Evolutionary conservation across 306 rosid species (phyloP), one percentile per base, ranked within the genome.

Genomic region (Glycine soja): DNA sequence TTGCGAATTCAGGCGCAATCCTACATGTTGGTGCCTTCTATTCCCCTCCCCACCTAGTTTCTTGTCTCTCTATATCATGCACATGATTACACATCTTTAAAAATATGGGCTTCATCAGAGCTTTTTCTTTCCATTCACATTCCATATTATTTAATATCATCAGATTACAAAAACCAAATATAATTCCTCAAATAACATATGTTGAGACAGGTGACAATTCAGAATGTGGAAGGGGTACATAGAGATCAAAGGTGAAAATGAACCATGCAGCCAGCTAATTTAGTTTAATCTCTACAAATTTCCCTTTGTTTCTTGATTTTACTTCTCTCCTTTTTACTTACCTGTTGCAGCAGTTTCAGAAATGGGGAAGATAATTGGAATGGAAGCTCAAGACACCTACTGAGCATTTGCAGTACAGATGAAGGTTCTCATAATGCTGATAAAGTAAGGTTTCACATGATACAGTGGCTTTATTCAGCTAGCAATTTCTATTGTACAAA

Each of bases 1-100:
- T 40, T 66, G 72, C 72, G 30, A 66, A 66, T 66, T 66, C 72
- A n/a, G 72, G 72, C 7, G 72, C 51, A 66, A 42, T 66, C 8
- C 40, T 66, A 30, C 72, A 38, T 66, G 72, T 66, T 40, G 14
- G 72, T 66, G 4, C 71, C 71, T 40, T 38, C 11, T 65, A 7
- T 65, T n/a, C 3, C 47, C 12, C 50, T 40, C 71, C 5, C 3
- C 50, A 40, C 30, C 30, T n/a, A 8, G 32, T 40, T 65, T n/a
- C 71, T 65, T 40, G 19, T 65, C 50, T 65, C 7, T 15, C 24
- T 38, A 14, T 11, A 38, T 14, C 69, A 32, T 32, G 30, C 69
- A 63, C 30, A 24, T 24, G 30, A 1, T 24, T 24, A 24, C 30
- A 24, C 30, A 24, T 24, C 30, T 24, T 24, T 24, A 24, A 24